These are phyloP conservation scores for Cyclanthera cordifolia DNA, from an alignment of 306 rosid species.

Conservation along the genomic window DNA sequence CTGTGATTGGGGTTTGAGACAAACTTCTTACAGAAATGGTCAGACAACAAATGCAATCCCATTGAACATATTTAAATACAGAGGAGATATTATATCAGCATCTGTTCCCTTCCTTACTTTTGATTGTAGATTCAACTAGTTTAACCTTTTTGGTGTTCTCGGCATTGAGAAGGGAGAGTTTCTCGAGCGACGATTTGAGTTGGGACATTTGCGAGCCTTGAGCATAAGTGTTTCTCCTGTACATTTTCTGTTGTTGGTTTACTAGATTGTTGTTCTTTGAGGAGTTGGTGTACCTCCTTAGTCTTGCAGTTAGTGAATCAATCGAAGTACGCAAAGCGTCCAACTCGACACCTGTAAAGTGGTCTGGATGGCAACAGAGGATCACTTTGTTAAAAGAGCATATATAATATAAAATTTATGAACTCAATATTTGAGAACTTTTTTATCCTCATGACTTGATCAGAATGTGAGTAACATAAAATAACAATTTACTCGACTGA, in stretches of 20 bases:
- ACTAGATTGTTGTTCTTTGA: slow-evolving; percentile 30
- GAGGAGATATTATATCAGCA: slow-evolving; percentile 19
- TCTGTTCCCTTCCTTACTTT: slow-evolving; percentile 34
- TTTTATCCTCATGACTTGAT: neutral
- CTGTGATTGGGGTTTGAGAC: neutral
- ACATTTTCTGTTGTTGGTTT: slow-evolving; percentile 26
- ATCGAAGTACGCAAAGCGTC: slow-evolving; percentile 65
- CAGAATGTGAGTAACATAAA: neutral
- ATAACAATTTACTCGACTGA: neutral
- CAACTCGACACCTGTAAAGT: slow-evolving; percentile 60
- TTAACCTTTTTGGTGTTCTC: slow-evolving; percentile 64
- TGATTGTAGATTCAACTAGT: slow-evolving; percentile 55
- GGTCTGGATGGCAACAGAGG: slow-evolving; percentile 34
- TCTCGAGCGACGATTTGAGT: slow-evolving; percentile 66
- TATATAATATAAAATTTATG: neutral
- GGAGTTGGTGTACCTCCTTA: slow-evolving; percentile 44
- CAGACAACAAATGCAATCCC: neutral
- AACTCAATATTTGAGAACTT: neutral
- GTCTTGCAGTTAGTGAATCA: slow-evolving; percentile 34
- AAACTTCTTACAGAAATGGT: neutral
- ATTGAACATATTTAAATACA: neutral
- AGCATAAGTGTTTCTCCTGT: slow-evolving; percentile 35
- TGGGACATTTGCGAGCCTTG: slow-evolving; percentile 49
- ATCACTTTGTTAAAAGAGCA: slow-evolving; percentile 1
- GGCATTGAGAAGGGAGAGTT: slow-evolving; percentile 52